Evolutionary conservation across 2,329 filamentous ascomycete genomes (phyloP), one percentile per base, ranked within the genome.

Genomic region (Fusarium zealandicum): DNA sequence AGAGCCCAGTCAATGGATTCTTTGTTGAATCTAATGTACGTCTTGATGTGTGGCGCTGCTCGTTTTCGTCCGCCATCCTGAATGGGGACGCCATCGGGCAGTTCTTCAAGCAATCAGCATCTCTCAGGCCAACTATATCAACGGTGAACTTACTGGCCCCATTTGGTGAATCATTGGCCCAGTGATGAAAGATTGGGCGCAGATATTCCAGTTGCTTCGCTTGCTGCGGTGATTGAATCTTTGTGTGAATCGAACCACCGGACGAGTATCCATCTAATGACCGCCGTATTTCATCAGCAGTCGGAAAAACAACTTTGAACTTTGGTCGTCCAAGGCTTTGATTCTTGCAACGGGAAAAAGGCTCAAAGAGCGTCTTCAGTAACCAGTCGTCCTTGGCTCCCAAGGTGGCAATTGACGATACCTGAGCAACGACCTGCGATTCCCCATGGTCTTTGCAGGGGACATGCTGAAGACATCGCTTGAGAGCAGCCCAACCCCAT

Each of bases 41-140:
- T 96, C 72, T 96, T 96, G 70, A 96, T 90, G 64, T 96, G 92
- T 0, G 92, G 92, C 1, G 91, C 90, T 14, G 91, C 92, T 25
- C 85, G 80, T 40, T 83, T 78, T 47, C 90, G 79, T 2, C 87
- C 86, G 8, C 84, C 82, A 55, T 88, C 79, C 6, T 67, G 69
- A 2, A 70, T 43, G 2, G 35, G 20, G 1, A 53, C 48, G 12
- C 62, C 55, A 13, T 67, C 55, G 5, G 54, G 44, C 12, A 75
- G 54, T 22, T 65, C 75, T 75, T 25, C 32, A 28, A 18, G 30
- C n/a, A 8, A 10, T 42, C 28, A 39, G 30, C 59, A 49, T 46
- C 14, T 51, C 22, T 7, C 8, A 3, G 16, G 8, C 14, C 22
- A 18, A 33, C 28, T 17, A 7, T 20, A 9, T 25, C 20, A 8